phyloP scores from a whole-genome alignment of 2,329 filamentous ascomycete genomes.

The Fusarium sp. region DNA sequence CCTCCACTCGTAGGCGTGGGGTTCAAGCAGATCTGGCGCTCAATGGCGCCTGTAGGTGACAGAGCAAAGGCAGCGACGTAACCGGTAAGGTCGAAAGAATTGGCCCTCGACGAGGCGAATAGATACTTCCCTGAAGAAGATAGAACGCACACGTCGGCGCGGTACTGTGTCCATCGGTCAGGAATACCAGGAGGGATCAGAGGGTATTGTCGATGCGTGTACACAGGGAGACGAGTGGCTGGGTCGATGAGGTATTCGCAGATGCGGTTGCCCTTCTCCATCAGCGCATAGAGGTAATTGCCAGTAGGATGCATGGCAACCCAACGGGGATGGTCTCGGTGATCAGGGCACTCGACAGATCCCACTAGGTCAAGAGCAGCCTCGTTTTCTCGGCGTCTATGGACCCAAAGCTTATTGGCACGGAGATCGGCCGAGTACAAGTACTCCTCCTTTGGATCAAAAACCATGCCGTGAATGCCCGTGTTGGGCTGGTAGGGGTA shows the following conservation, averaged over 20 bases:
- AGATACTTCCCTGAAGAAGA: conserved; percentile 75
- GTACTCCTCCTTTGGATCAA: conserved; percentile 75
- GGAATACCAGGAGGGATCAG: conserved; percentile 77
- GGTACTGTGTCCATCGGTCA: conserved; percentile 69
- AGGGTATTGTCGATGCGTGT: conserved; percentile 78
- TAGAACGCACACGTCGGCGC: conserved; percentile 82
- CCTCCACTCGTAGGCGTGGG: conserved; percentile 87
- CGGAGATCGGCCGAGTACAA: conserved; percentile 81
- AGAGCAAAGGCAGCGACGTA: conserved; percentile 85
- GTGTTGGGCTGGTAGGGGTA: conserved; percentile 73
- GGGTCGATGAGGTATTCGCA: conserved; percentile 83
- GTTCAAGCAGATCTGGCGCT: conserved; percentile 79
- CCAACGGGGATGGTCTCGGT: conserved; percentile 84
- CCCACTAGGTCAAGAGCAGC: conserved; percentile 69
- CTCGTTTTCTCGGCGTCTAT: conserved; percentile 67
- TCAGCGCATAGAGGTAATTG: conserved; percentile 81
- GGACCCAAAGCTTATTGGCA: conserved; percentile 84
- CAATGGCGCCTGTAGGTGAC: conserved; percentile 71
- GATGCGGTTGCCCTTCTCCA: conserved; percentile 87
- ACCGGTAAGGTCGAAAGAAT: conserved; percentile 76
- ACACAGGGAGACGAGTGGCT: conserved; percentile 74
- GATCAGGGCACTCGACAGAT: conserved; percentile 72
- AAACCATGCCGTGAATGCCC: conserved; percentile 83
- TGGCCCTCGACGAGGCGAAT: conserved; percentile 84
- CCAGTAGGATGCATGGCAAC: conserved; percentile 82